These are phyloP conservation scores for Aspergillus sp. DNA, from an alignment of 2,329 filamentous ascomycete species.

Conservation along the genomic window DNA sequence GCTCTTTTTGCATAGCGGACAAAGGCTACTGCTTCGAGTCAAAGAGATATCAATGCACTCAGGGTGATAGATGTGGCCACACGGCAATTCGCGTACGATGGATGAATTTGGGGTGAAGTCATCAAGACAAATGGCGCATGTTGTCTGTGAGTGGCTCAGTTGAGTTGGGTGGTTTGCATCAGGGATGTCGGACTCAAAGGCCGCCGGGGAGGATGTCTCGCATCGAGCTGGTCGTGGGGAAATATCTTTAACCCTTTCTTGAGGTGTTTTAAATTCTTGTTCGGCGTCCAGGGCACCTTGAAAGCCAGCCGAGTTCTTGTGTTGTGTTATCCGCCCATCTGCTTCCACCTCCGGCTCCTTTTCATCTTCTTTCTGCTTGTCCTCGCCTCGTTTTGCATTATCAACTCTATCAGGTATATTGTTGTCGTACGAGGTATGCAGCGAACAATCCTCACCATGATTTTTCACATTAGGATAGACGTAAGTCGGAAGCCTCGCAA, in stretches of 20 bases:
- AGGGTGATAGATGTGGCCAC: conserved; percentile 89
- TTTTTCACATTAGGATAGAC: conserved; percentile 59
- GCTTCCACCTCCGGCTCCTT: background rate
- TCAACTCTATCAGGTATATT: background rate
- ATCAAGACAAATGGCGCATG: conserved; percentile 87
- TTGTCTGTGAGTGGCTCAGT: conserved; percentile 66
- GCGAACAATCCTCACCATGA: background rate
- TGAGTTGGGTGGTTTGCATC: conserved; percentile 20
- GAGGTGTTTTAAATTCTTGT: background rate
- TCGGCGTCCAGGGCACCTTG: background rate
- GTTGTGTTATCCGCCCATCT: conserved; percentile 6
- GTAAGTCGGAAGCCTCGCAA: conserved; percentile 75
- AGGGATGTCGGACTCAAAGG: background rate
- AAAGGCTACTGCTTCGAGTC: conserved; percentile 75
- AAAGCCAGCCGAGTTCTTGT: conserved; percentile 3
- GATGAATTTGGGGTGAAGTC: conserved; percentile 70
- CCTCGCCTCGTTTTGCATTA: background rate
- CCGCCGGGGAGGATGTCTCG: background rate
- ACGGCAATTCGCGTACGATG: conserved; percentile 80
- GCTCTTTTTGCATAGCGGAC: conserved; percentile 84
- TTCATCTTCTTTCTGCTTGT: background rate
- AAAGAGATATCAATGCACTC: conserved; percentile 89
- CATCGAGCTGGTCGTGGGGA: background rate
- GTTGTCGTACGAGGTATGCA: background rate
- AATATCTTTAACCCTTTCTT: background rate